Evolutionary conservation across 2,329 filamentous ascomycete species (phyloP), one percentile per base, ranked within the genome.

Genomic region (Beauveria pseudobassiana): DNA sequence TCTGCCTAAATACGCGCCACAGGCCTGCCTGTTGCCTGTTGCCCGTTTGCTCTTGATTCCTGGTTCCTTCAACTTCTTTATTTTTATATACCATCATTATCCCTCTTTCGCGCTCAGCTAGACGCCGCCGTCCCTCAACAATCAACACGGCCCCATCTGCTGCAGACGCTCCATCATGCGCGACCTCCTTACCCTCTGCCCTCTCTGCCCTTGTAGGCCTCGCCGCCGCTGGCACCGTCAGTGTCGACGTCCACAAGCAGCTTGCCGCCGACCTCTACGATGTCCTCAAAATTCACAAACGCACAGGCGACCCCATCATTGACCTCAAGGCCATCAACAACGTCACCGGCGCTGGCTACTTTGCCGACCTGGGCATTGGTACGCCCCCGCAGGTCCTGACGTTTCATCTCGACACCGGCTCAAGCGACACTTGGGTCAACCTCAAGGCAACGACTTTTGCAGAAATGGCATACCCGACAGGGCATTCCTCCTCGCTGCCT

Each of bases 391-490:
- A 87, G 71, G 70, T 72, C 3, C 70, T 86, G 55, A 76, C 72
- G 59, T 75, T 87, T 66, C 76, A 83, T 59, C 77, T 87, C 64
- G 85, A 87, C 71, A 87, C 85, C 2, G 85, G 85, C 30, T 86
- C 82, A 70, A 85, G 81, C 65, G 85, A 87, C 68, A 80, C 84
- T 4, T 87, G 85, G 84, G 74, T 87, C 48, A 73, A 82, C 64
- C 83, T 86, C 5, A 77, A 16, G 75, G 75, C 56, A 91, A 89
- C 1, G 66, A 71, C 3, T 74, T 89, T 38, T 96, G 91, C 72
- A 70, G 71, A 16, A 76, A 73, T 51, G 18, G 12, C 24, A 22
- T 26, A 24, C 30, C 6, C 43, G 24, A 6, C 12, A 49, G 1
- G 22, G 38, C 3, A 63, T 77, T 51, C 78, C 81, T 65, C 26